These are phyloP conservation scores for Crithidia brevicula DNA, from an alignment of 208 protist species.

Conservation along the genomic window DNA sequence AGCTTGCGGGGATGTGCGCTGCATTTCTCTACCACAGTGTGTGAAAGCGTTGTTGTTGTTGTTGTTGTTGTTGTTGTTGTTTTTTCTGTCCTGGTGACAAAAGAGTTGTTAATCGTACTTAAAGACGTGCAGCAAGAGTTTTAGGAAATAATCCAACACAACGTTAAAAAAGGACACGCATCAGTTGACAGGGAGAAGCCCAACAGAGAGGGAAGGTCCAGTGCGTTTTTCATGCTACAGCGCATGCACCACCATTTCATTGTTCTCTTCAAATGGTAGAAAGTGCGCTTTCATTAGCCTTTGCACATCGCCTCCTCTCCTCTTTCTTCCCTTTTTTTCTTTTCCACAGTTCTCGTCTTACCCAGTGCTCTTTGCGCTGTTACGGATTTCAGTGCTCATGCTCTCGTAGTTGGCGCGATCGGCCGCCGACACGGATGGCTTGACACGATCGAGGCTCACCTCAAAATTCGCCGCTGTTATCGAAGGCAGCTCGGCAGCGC, in stretches of 20 bases:
- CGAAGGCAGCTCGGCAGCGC: conserved; percentile 51
- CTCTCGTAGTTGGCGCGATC: conserved; percentile 80
- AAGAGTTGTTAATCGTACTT: neutral
- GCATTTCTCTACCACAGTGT: too few species aligned
- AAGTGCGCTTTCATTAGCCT: conserved; percentile 8
- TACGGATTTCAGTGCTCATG: conserved; percentile 46
- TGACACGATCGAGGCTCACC: conserved; percentile 62
- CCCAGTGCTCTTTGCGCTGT: conserved; percentile 34
- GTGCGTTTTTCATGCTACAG: too few species aligned
- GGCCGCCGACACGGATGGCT: conserved; percentile 77
- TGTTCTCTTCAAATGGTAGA: too few species aligned
- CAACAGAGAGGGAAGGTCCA: too few species aligned
- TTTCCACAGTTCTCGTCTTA: conserved; percentile 6
- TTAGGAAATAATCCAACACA: conserved; percentile 8
- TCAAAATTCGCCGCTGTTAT: conserved; percentile 76
- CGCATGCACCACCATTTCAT: too few species aligned
- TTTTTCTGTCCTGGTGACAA: neutral
- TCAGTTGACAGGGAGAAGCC: too few species aligned
- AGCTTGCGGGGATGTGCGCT: too few species aligned
- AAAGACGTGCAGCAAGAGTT: neutral
- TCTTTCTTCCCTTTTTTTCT: neutral
- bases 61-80: too few species aligned
- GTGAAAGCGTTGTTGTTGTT: too few species aligned
- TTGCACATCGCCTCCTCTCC: neutral
- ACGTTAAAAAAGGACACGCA: neutral